Evolutionary conservation across 768 basidiomycete species (phyloP), one percentile per base, ranked within the genome.

Genomic region (Favolaschia claudopus): DNA sequence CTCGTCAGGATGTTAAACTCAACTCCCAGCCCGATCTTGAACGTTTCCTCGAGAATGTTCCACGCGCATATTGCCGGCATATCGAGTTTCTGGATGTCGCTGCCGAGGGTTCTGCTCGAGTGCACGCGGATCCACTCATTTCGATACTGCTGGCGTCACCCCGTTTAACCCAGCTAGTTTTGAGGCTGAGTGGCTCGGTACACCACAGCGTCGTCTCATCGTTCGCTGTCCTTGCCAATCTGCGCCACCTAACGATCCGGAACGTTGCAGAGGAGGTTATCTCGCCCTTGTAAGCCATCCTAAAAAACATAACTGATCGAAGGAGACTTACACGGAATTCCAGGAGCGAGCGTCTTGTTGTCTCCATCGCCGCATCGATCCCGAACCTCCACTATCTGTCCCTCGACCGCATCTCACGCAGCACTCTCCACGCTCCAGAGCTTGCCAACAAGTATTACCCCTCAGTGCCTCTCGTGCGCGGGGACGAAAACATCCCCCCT

Each of bases 281-380:
- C 20, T 60, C 70, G 17, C 84, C 83, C 33, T 70, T 85, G 83
- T 84, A 70, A 61, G 81, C 75, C n/a, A 32, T 72, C 64, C 60
- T 39, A 19, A 32, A 31, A 49, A 39, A 49, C 40, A 37, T 33
- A 29, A 24, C 25, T 47, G 46, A 44, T 55, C 45, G 25, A 10
- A 43, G 65, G 31, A 63, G 36, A 22, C 51, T 27, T 43, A 37
- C 28, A 29, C 60, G 17, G 24, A 42, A 27, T 38, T 10, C 17
- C 61, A 88, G 87, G 75, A 88, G 86, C 72, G 89, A 92, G 68
- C 79, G 89, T 24, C 78, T 90, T 1, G 86, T 84, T 52, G 89
- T 91, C 15, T 82, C 85, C 7, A 86, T 92, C 60, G 89, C 89
- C 0, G 83, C 85, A 2, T 83, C 84, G 1, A 71, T 85, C 5